Percentiles rank a stretch among this genome's conserved stretches.
These are phyloP conservation scores for Hura crepitans DNA, from an alignment of 441 rosid genomes.

Conservation along the genomic window DNA sequence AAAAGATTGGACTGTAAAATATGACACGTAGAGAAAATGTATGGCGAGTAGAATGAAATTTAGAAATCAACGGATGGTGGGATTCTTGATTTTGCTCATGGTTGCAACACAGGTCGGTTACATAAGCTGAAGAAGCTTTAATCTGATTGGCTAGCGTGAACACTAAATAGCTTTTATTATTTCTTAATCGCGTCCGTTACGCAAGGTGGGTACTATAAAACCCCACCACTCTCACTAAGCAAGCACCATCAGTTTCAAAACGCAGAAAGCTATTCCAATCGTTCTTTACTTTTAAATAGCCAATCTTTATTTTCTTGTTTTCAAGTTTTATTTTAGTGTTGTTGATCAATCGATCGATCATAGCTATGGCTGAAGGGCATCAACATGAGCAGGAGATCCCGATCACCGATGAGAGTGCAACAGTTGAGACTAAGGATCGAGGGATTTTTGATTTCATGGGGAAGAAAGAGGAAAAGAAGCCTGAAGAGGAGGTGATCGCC, in stretches of 20 bases:
- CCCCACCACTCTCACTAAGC: not conserved
- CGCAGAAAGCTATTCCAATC: not conserved
- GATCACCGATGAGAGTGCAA: slow-evolving; percentile 33
- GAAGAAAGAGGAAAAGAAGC: slow-evolving; percentile 55
- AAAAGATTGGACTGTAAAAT: too few relatives aligned
- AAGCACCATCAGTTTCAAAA: not conserved
- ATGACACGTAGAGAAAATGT: not conserved
- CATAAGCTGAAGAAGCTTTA: not conserved
- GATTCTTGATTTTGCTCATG: not conserved
- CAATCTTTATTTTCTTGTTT: not conserved
- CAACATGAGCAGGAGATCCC: slow-evolving; percentile 28
- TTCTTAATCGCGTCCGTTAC: slow-evolving; percentile 31
- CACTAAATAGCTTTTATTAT: not conserved
- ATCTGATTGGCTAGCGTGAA: not conserved
- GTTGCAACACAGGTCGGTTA: slow-evolving; percentile 30
- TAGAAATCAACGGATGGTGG: not conserved
- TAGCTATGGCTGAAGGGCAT: slow-evolving; percentile 38
- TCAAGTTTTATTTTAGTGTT: not conserved
- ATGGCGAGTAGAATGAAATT: not conserved
- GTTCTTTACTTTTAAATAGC: not conserved
- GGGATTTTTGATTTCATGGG: slow-evolving; percentile 67
- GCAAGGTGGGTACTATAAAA: slow-evolving; percentile 42
- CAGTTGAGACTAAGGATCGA: slow-evolving; percentile 36
- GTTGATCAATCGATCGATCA: not conserved
- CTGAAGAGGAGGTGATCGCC: slow-evolving; percentile 48